Percentiles rank a stretch among this genome's conserved stretches.
Evolutionary conservation across 495 filamentous ascomycete species (phyloP).

Genomic region (Clavariopsis aquatica): DNA sequence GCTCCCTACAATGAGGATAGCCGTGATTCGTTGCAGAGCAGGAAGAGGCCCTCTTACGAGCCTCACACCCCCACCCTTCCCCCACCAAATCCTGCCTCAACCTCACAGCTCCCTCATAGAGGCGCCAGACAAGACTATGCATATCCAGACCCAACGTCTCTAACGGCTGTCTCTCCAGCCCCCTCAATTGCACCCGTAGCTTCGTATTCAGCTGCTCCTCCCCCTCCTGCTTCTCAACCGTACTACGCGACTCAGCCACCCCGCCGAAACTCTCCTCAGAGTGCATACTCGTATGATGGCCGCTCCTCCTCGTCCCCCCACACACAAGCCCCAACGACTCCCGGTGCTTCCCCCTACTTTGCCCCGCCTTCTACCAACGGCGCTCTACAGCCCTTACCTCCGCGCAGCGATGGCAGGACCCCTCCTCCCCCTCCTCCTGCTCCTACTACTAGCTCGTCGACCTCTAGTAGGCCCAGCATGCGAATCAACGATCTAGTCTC

Average conservation of each 20-base stretch:
- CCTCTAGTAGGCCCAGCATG: slow-evolving; percentile 32
- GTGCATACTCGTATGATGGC: slow-evolving; percentile 41
- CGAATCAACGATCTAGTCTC: slow-evolving; percentile 40
- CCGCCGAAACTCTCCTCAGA: slow-evolving; percentile 42
- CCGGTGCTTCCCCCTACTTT: slow-evolving; percentile 27
- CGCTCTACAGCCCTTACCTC: slow-evolving; percentile 23
- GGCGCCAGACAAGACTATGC: slow-evolving; percentile 35
- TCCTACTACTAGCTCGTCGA: slow-evolving; percentile 10
- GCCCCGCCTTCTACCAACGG: slow-evolving; percentile 18
- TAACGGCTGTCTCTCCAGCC: slow-evolving; percentile 46
- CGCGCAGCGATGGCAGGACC: slow-evolving; percentile 33
- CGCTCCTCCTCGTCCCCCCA: slow-evolving; percentile 46
- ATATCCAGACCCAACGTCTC: slow-evolving; percentile 44
- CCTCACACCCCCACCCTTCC: slow-evolving; percentile 48
- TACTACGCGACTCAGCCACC: slow-evolving; percentile 41
- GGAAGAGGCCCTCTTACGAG: slow-evolving; percentile 44
- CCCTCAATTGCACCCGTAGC: slow-evolving; percentile 28
- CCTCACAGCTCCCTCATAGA: slow-evolving; percentile 35
- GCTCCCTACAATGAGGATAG: slow-evolving; percentile 38
- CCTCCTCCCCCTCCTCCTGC: slow-evolving; percentile 38
- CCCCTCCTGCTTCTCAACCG: slow-evolving; percentile 33
- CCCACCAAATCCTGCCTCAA: slow-evolving; percentile 45
- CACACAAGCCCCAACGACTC: slow-evolving; percentile 40
- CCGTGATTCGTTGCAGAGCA: slow-evolving; percentile 29
- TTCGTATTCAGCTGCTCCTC: slow-evolving; percentile 41